Evolutionary conservation across 169 alveolate species (phyloP).

Genomic region (Amoebophrya sp.): DNA sequence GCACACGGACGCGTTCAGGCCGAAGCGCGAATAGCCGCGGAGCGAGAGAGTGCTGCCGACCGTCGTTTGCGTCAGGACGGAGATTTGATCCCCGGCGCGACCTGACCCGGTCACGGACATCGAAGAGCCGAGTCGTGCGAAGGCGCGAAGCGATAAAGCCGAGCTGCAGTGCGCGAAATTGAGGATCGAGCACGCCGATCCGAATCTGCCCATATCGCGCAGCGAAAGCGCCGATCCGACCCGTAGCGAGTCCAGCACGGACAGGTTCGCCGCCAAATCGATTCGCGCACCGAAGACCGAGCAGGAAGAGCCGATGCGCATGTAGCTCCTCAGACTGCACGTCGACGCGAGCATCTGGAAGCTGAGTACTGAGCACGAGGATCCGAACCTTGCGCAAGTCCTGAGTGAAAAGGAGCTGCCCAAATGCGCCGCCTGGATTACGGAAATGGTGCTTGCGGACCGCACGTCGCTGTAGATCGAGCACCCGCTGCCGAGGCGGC

Average conservation of each 20-base stretch:
- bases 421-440: neutral
- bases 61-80: neutral
- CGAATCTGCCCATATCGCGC: neutral
- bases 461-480: neutral
- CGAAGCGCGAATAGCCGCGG: constrained; percentile 1
- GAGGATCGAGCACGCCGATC: neutral
- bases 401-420: neutral
- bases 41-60: neutral
- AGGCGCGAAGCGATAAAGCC: neutral
- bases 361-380: neutral
- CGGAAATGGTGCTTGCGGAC: neutral
- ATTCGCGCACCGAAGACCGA: neutral
- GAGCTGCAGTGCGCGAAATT: neutral
- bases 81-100: neutral
- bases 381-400: neutral
- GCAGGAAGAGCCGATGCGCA: neutral
- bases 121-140: constrained; percentile 3
- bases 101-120: neutral
- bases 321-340: neutral
- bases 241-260: neutral
- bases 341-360: neutral
- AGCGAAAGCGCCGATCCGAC: neutral
- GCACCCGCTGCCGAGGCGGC: neutral
- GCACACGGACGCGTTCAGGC: neutral
- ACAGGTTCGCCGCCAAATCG: neutral